Evolutionary conservation across 768 basidiomycete genomes (phyloP).

Genomic region (Tulasnella sp.): DNA sequence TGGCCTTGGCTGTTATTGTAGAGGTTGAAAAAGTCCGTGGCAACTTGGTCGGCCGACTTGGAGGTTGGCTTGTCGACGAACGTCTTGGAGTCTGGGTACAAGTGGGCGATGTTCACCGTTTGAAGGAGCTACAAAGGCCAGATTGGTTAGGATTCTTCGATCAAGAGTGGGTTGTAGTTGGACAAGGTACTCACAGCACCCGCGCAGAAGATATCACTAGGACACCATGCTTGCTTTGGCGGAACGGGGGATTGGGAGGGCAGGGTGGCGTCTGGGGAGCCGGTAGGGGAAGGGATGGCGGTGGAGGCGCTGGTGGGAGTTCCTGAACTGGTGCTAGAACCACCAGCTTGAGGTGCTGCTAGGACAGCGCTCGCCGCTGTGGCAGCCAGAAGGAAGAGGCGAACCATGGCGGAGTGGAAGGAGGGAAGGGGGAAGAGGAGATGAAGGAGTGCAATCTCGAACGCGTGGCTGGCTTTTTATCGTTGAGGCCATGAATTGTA

Average conservation of each 20-base stretch:
- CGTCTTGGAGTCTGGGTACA: constrained; percentile 79
- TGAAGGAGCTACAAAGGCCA: constrained; percentile 62
- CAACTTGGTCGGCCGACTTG: constrained; percentile 58
- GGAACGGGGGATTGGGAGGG: constrained; percentile 64
- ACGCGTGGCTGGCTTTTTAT: not conserved
- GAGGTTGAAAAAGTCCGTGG: constrained; percentile 55
- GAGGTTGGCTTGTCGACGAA: constrained; percentile 86
- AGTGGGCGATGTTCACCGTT: constrained; percentile 72
- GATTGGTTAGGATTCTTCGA: not conserved
- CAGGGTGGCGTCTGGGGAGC: not conserved
- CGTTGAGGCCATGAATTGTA: not conserved
- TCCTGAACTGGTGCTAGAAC: constrained; percentile 26
- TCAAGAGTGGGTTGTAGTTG: not conserved
- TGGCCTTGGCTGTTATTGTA: constrained; percentile 19
- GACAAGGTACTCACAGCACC: constrained; percentile 52
- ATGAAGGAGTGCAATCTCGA: not conserved
- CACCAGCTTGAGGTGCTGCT: not conserved
- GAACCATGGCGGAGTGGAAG: not conserved
- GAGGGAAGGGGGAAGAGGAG: not conserved
- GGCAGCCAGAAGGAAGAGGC: constrained; percentile 2
- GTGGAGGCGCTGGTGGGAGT: constrained; percentile 17
- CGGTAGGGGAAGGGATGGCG: constrained; percentile 20
- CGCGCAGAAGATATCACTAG: constrained; percentile 72
- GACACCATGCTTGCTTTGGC: constrained; percentile 72
- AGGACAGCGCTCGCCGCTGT: not conserved